These are phyloP conservation scores for Fusarium sororula DNA, from an alignment of 2,329 filamentous ascomycete genomes.

Conservation along the genomic window DNA sequence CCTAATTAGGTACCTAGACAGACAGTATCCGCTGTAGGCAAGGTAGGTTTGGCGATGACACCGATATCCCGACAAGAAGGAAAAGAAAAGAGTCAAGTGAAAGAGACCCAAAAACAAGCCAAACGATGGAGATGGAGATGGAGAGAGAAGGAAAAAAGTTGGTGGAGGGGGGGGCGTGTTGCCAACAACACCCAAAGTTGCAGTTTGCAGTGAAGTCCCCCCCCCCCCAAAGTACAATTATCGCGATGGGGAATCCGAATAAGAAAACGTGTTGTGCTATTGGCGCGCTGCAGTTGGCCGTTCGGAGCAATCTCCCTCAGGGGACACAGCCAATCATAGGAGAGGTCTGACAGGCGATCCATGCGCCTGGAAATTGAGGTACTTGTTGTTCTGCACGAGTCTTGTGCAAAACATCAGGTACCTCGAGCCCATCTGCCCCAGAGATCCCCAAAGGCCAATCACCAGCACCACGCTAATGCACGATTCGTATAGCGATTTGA, in stretches of 20 bases:
- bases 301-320: slow-evolving; percentile 28
- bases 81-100: not conserved
- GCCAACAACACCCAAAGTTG: not conserved
- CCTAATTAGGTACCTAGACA: not conserved
- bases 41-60: not conserved
- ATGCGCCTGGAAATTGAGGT: slow-evolving; percentile 21
- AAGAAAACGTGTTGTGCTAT: slow-evolving; percentile 44
- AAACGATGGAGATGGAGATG: not conserved
- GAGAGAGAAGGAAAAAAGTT: not conserved
- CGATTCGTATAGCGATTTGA: slow-evolving; percentile 33
- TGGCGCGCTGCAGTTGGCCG: slow-evolving; percentile 22
- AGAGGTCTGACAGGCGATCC: slow-evolving; percentile 16
- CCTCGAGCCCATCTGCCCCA: not conserved
- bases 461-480: slow-evolving; percentile 13
- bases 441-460: slow-evolving; percentile 7
- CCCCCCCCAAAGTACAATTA: not conserved
- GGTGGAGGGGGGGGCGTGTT: slow-evolving; percentile 13
- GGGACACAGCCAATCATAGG: slow-evolving; percentile 31
- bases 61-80: not conserved
- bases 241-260: slow-evolving; percentile 34
- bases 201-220: not conserved
- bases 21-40: not conserved
- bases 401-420: not conserved
- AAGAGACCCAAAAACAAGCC: not conserved
- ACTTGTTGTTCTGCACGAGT: not conserved